Evolutionary conservation across 768 basidiomycete genomes (phyloP).

Genomic region (Phylloporus arenicola): DNA sequence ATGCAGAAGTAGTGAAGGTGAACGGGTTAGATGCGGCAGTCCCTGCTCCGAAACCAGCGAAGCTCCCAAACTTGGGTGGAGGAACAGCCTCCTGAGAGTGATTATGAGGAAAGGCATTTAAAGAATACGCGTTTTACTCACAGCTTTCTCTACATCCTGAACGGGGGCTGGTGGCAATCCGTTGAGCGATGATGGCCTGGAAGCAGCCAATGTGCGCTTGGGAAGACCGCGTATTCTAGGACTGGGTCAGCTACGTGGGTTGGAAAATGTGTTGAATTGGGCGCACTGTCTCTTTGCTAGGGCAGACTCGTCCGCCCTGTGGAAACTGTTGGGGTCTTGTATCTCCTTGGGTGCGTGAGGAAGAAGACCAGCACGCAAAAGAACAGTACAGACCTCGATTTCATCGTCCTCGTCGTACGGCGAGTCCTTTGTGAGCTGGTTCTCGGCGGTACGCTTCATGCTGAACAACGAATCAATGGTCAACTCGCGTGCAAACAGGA

Average conservation of each 20-base stretch:
- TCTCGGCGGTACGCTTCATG: slow-evolving; percentile 77
- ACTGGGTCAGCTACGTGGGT: slow-evolving; percentile 8
- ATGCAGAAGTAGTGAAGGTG: slow-evolving; percentile 30
- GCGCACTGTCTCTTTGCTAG: slow-evolving; percentile 57
- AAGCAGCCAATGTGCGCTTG: slow-evolving; percentile 35
- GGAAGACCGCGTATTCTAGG: slow-evolving; percentile 63
- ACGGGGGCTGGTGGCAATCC: slow-evolving; percentile 23
- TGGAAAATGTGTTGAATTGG: not conserved
- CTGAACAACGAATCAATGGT: slow-evolving; percentile 3
- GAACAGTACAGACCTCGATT: slow-evolving; percentile 22
- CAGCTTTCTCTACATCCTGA: slow-evolving; percentile 19
- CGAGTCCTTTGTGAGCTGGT: slow-evolving; percentile 58
- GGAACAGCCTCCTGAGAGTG: slow-evolving; percentile 21
- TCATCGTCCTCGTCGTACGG: slow-evolving; percentile 35
- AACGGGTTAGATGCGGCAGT: slow-evolving; percentile 32
- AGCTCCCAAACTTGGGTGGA: slow-evolving; percentile 45
- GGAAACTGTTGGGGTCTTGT: slow-evolving; percentile 40
- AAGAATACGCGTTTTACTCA: slow-evolving; percentile 20
- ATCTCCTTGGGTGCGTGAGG: slow-evolving; percentile 36
- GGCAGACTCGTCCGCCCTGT: slow-evolving; percentile 53
- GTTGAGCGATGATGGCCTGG: slow-evolving; percentile 20
- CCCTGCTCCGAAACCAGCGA: slow-evolving; percentile 46
- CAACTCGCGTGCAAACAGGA: not conserved
- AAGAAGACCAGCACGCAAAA: not conserved
- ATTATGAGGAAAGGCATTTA: slow-evolving; percentile 13